Base-by-base conservation (phyloP, 345 rosid species). In the Linum usitatissimum region DNA sequence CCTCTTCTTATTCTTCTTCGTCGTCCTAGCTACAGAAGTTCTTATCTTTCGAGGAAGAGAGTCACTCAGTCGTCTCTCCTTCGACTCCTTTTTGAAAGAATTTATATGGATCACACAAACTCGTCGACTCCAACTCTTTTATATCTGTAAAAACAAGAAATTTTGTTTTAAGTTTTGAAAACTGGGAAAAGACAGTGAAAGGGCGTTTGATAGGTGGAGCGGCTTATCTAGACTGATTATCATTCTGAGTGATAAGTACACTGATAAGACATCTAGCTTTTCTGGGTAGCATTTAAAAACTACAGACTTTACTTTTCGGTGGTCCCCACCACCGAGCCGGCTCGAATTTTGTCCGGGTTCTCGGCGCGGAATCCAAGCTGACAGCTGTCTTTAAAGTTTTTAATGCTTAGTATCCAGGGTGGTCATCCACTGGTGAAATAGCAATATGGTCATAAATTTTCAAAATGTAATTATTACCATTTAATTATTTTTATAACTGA, bases 291-390 rank as follows among this genome's bases (percentile, higher is more conserved):
- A 45, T 45, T 45, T 34, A 34, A 34, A 34, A 9, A 45, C 48
- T 45, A 45, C 51, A 10, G 51, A 10, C 51, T 23, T 0, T 4
- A 0, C 0, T 18, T 34, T 34, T 7, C 38, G 38, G 21, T 64
- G 57, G 80, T 73, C 63, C 77, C 84, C 71, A 65, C 84, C 71
- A 65, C 78, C 73, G 65, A 83, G 84, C 96, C 95, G 92, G 84
- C 91, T 84, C 30, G 57, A 71, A 10, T 31, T 66, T 84, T 79
- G 77, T 81, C 81, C 64, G 81, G 76, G 71, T 75, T 69, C 70
- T 83, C 94, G 90, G 90, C 91, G 80, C 84, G 83, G 86, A 86
- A 79, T 82, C 71, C 49, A 30, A 77, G 82, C 82, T 76, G 77
- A 79, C 86, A 85, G 79, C 87, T 62, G 59, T 34, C 64, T 18